These are phyloP conservation scores for Naegleria gruberi DNA, from an alignment of 208 protist species.

Conservation along the genomic window DNA sequence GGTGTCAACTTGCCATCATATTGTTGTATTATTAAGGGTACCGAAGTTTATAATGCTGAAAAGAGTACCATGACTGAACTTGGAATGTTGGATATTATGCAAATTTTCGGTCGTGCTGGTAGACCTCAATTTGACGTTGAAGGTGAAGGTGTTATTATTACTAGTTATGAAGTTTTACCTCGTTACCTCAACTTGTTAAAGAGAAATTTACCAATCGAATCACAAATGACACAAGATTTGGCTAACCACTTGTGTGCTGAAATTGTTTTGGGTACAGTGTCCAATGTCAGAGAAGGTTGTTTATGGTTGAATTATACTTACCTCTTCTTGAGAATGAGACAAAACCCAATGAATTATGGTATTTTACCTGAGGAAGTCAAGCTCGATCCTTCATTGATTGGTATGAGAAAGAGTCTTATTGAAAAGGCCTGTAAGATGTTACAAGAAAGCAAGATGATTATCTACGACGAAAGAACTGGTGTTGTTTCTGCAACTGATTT, in stretches of 20 bases:
- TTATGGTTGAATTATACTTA: slow-evolving; percentile 96
- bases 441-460: slow-evolving; percentile 53
- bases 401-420: slow-evolving; percentile 45
- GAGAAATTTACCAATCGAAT: slow-evolving; percentile 91
- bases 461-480: slow-evolving; percentile 33
- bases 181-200: slow-evolving; percentile 89
- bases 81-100: slow-evolving; percentile 97
- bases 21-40: slow-evolving; percentile 97
- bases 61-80: slow-evolving; percentile 86
- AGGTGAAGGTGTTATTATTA: slow-evolving; percentile 96
- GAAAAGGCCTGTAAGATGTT: slow-evolving; percentile 42
- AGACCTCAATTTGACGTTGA: slow-evolving; percentile 95
- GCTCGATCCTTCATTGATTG: slow-evolving; percentile 25
- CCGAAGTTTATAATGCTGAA: slow-evolving; percentile 85
- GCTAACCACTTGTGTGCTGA: slow-evolving; percentile 97
- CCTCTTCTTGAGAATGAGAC: slow-evolving; percentile 88
- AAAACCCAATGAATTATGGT: slow-evolving; percentile 92
- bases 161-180: slow-evolving; percentile 85
- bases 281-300: slow-evolving; percentile 83
- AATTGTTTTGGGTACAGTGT: slow-evolving; percentile 91
- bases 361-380: slow-evolving; percentile 39
- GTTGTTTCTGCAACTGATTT: slow-evolving; percentile 66
- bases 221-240: slow-evolving; percentile 75
- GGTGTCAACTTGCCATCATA: slow-evolving; percentile 97
- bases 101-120: slow-evolving; percentile 97